These are phyloP conservation scores for Aegilops umbellulata DNA, from an alignment of 176 grass and related monocot species.

Conservation along the genomic window DNA sequence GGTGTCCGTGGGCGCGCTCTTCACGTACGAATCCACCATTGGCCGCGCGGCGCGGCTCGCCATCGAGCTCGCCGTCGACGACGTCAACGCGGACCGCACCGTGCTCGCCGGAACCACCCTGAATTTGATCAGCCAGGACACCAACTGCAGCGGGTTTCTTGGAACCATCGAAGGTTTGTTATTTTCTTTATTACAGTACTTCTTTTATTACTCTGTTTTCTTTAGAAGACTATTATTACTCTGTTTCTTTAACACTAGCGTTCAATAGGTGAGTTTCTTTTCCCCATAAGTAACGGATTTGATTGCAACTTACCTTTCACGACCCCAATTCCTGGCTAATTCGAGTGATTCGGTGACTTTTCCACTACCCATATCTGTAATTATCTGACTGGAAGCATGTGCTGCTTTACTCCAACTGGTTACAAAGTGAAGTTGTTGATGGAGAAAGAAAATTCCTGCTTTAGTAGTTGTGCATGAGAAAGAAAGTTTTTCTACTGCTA, in stretches of 20 bases:
- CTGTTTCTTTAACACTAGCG: not conserved
- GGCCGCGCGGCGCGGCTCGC: slow-evolving; percentile 64
- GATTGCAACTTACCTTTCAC: not conserved
- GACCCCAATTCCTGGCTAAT: not conserved
- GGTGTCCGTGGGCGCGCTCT: slow-evolving; percentile 62
- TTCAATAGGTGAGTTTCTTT: not conserved
- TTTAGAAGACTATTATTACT: not conserved
- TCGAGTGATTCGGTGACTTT: not conserved
- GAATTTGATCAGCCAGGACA: slow-evolving; percentile 60
- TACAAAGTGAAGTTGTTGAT: not conserved
- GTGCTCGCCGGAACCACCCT: slow-evolving; percentile 62
- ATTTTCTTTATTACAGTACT: not conserved
- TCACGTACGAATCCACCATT: slow-evolving; percentile 74
- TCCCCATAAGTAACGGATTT: not conserved
- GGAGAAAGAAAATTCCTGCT: not conserved
- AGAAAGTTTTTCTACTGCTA: not conserved
- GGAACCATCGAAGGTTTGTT: slow-evolving; percentile 61
- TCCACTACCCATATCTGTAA: not conserved
- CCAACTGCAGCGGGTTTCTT: slow-evolving; percentile 85
- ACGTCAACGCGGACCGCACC: slow-evolving; percentile 63
- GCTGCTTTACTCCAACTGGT: not conserved
- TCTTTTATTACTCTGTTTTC: not conserved
- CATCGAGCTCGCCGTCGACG: slow-evolving; percentile 68
- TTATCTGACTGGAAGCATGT: not conserved
- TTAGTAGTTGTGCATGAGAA: not conserved